Base-by-base conservation (phyloP, 306 rosid species). In the Castanospermum australe region DNA sequence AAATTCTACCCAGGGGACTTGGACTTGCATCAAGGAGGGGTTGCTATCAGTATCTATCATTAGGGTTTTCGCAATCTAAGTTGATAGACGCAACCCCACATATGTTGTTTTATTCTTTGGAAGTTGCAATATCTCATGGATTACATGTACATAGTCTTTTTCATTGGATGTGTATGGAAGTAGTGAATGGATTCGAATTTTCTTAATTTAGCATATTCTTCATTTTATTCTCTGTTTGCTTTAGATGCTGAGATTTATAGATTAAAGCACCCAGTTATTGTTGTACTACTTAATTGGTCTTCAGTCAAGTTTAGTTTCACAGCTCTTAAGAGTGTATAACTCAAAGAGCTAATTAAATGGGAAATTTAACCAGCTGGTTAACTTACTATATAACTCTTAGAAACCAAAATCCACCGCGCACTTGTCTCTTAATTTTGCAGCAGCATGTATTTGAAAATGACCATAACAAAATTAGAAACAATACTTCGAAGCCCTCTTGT, bases 21-120 rank as follows among this genome's bases (percentile, higher is more conserved):
- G 82, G 90, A 88, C 86, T 86, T 86, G 89, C 80, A 63, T 85
- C 90, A 83, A 83, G 60, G 92, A 85, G 77, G 71, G 85, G 92
- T 89, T 83, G 86, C 94, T 83, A 79, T 92, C 97, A 85, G 33
- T 72, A 85, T 83, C 88, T 88, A 84, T 83, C 80, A 77, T 85
- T 82, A 85, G 85, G 84, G 85, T 85, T 89, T 84, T 82, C 77
- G 80, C 84, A 85, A 85, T 86, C 91, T 80, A 75, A 88, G 79
- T 87, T 83, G 84, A 83, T 88, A 74, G 86, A 79, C 86, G 75
- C 85, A 73, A 84, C 83, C 89, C 87, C 89, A 82, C 83, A 41
- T 61, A 20, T 75, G 66, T 83, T 89, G 90, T 89, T 89, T 83
- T 89, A 77, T 88, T 88, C 86, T 84, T 85, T 85, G 72, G 68